phyloP scores from a whole-genome alignment of 1,284 basidiomycete genomes.

The Pterulicium gracile region DNA sequence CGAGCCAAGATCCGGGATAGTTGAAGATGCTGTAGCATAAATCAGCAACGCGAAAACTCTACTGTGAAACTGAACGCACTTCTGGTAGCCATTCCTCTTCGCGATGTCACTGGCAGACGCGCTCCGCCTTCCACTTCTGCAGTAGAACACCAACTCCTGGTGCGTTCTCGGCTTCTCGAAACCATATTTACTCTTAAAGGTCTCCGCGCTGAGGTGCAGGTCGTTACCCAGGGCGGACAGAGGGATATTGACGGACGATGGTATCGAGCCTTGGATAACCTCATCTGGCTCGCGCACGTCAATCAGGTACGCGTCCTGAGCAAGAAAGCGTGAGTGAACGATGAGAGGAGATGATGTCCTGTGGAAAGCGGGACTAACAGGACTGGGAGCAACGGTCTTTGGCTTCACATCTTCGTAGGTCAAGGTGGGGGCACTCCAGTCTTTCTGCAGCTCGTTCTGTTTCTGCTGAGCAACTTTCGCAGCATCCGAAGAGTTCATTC shows the following conservation, averaged over 20 bases:
- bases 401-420: slow-evolving; percentile 82
- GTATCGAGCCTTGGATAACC: slow-evolving; percentile 90
- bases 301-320: slow-evolving; percentile 71
- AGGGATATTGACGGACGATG: slow-evolving; percentile 90
- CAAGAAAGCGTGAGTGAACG: slow-evolving; percentile 4
- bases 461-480: neutral
- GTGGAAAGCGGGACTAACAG: slow-evolving; percentile 59
- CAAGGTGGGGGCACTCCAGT: slow-evolving; percentile 64
- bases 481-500: neutral
- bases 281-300: slow-evolving; percentile 95
- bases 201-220: slow-evolving; percentile 47
- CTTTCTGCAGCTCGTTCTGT: slow-evolving; percentile 25
- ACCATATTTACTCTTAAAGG: slow-evolving; percentile 65
- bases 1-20: slow-evolving; percentile 88
- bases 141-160: slow-evolving; percentile 91
- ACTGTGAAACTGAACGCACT: slow-evolving; percentile 35
- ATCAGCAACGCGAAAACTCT: neutral
- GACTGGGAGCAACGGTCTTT: slow-evolving; percentile 68
- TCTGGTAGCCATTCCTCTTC: slow-evolving; percentile 74
- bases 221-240: slow-evolving; percentile 71
- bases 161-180: slow-evolving; percentile 73
- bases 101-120: slow-evolving; percentile 80
- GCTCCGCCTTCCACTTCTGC: slow-evolving; percentile 83
- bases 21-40: slow-evolving; percentile 60
- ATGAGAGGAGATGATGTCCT: neutral